Evolutionary conservation across 345 rosid species (phyloP), one percentile per base, ranked within the genome.

Genomic region (Eutrema japonicum): DNA sequence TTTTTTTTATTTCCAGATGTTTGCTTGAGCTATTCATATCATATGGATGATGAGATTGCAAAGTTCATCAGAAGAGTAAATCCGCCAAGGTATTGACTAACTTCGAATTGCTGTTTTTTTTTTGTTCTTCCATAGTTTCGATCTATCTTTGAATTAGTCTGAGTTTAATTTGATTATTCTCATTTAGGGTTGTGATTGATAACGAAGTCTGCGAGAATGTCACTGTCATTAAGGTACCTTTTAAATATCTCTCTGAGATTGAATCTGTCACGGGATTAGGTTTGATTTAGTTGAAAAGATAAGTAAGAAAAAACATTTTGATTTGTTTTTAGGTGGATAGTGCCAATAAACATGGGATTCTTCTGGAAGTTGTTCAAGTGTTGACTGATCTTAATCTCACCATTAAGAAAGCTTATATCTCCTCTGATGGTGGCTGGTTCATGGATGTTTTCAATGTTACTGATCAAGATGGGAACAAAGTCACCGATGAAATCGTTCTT

Each of bases 401-500:
- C 59, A 82, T 94, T 32, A 86, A 83, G 71, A 94, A 94, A 84
- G 97, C 97, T 54, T 91, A 94, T 79, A 89, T 94, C 62, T 89
- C 96, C 27, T 91, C 98, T 75, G 97, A 94, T 81, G 92, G 96
- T 49, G 90, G 89, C 26, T 94, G 98, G 98, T 88, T 94, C 73
- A 94, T 94, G 98, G 98, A 94, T 80, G 99, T 95, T 55, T 95
- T 95, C 55, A 87, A 92, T 68, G 97, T 92, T 32, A 90, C 89
- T 56, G 96, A 87, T 78, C 90, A 88, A 77, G 91, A 90, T 64
- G 92, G 99, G 12, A 90, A 87, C 77, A 92, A 92, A 81, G 84
- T 95, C 60, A 79, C 83, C 0, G 86, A 90, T 79, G 91, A 88
- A 64, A 80, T 76, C 54, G 81, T 88, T 72, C 88, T 95, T 7